Percentiles rank a stretch among this genome's conserved stretches.
Evolutionary conservation across 148 eudicot species (phyloP).

Genomic region (Vaccinium darrowii): DNA sequence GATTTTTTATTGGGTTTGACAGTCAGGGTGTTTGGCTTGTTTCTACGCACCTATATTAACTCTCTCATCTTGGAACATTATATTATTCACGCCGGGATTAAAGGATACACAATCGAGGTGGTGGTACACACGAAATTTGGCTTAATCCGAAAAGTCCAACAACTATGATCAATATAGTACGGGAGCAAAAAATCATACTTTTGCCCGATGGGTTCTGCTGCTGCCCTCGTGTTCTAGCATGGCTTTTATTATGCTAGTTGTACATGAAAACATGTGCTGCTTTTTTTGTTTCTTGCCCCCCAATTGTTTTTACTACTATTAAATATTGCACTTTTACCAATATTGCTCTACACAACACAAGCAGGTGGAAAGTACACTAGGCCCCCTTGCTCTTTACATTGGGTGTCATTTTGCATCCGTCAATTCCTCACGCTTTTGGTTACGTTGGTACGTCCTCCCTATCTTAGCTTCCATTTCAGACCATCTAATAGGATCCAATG

Average conservation of each 20-base stretch:
- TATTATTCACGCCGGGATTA: too few species aligned
- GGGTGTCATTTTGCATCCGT: not conserved
- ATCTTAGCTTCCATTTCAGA: not conserved
- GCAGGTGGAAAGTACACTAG: not conserved
- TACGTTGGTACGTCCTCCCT: not conserved
- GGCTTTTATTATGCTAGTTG: slow-evolving; percentile 14
- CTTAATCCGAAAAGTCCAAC: too few species aligned
- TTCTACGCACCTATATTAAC: too few species aligned
- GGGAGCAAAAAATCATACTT: not conserved
- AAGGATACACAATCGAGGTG: too few species aligned
- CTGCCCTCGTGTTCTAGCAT: slow-evolving; percentile 25
- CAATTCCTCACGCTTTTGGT: not conserved
- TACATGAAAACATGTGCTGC: slow-evolving; percentile 19
- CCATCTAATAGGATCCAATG: not conserved
- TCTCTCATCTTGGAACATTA: too few species aligned
- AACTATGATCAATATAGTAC: too few species aligned
- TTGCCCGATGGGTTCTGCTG: slow-evolving; percentile 28
- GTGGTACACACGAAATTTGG: too few species aligned
- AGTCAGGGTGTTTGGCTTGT: too few species aligned
- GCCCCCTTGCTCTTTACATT: not conserved
- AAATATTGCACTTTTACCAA: slow-evolving; percentile 27
- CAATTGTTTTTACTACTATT: not conserved
- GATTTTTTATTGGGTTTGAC: too few species aligned
- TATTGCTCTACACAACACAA: not conserved
- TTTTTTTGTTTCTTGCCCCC: not conserved